Conservation (phyloP, 176 grass and related monocot genomes). For the Lolium rigidum region DNA sequence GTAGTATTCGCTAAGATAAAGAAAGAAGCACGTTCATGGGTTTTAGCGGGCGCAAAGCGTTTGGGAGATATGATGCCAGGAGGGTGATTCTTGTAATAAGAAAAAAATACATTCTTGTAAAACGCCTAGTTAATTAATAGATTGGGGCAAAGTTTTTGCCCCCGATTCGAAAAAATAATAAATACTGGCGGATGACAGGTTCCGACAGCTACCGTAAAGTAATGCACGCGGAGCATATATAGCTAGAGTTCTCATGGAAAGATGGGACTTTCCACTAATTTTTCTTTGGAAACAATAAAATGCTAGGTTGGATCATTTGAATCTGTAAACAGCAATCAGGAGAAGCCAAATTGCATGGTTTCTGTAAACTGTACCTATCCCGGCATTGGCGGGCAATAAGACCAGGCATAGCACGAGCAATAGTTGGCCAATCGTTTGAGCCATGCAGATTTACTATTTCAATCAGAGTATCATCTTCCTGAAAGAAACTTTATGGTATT, state of each 20-base stretch:
- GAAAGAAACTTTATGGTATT: slow-evolving; percentile 33
- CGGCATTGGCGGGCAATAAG: slow-evolving; percentile 48
- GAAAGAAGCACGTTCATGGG: too few species aligned
- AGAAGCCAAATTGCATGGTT: slow-evolving; percentile 14
- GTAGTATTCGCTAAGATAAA: too few species aligned
- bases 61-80: too few species aligned
- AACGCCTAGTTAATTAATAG: too few species aligned
- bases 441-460: slow-evolving; percentile 44
- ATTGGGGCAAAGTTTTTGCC: too few species aligned
- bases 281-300: background rate
- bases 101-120: too few species aligned
- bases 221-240: background rate
- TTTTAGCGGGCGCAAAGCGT: too few species aligned
- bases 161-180: too few species aligned
- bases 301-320: background rate
- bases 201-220: background rate
- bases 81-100: too few species aligned
- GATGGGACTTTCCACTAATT: background rate
- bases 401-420: slow-evolving; percentile 49
- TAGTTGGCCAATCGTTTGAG: slow-evolving; percentile 48
- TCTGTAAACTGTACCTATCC: slow-evolving; percentile 48
- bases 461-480: slow-evolving; percentile 64
- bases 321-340: slow-evolving; percentile 13
- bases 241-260: background rate
- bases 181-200: background rate